Conservation (phyloP, 2,329 filamentous ascomycete genomes). For the Phaeoacremonium minimum region DNA sequence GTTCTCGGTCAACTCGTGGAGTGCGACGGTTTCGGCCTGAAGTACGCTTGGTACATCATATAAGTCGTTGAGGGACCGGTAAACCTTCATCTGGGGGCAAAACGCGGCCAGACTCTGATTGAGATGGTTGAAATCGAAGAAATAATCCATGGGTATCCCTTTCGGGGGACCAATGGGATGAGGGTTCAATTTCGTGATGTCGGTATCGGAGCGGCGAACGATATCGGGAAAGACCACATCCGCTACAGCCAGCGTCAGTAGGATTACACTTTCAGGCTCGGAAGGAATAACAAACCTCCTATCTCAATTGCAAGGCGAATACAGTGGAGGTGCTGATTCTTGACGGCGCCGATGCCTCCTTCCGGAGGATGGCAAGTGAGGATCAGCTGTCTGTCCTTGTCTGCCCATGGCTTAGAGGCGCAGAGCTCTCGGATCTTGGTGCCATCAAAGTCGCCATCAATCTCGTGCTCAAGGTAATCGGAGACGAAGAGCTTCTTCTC, state of each 20-base stretch:
- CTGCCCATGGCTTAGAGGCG: constrained; percentile 30
- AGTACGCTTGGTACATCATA: constrained; percentile 23
- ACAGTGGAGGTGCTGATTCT: constrained; percentile 39
- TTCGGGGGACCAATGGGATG: constrained; percentile 15
- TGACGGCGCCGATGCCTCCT: constrained; percentile 37
- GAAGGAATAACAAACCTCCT: constrained; percentile 26
- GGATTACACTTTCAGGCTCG: constrained; percentile 11
- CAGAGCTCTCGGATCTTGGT: constrained; percentile 25
- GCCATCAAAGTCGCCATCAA: constrained; percentile 25
- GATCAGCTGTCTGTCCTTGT: constrained; percentile 24
- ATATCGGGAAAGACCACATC: constrained; percentile 31
- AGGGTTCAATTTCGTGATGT: constrained; percentile 18
- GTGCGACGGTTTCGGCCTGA: constrained; percentile 15
- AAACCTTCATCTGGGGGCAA: constrained; percentile 31
- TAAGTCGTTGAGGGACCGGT: constrained; percentile 27
- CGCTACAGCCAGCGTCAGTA: constrained; percentile 16
- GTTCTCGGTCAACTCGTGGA: constrained; percentile 14
- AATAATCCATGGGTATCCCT: constrained; percentile 23
- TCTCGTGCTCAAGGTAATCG: constrained; percentile 25
- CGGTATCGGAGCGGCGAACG: constrained; percentile 21
- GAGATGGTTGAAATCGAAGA: constrained; percentile 28
- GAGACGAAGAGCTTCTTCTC: constrained; percentile 25
- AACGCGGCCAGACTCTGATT: constrained; percentile 17
- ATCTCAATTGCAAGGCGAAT: constrained; percentile 41
- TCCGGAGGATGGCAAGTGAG: constrained; percentile 36